Evolutionary conservation across 768 basidiomycete genomes (phyloP).

Genomic region (Kwoniella europaea): DNA sequence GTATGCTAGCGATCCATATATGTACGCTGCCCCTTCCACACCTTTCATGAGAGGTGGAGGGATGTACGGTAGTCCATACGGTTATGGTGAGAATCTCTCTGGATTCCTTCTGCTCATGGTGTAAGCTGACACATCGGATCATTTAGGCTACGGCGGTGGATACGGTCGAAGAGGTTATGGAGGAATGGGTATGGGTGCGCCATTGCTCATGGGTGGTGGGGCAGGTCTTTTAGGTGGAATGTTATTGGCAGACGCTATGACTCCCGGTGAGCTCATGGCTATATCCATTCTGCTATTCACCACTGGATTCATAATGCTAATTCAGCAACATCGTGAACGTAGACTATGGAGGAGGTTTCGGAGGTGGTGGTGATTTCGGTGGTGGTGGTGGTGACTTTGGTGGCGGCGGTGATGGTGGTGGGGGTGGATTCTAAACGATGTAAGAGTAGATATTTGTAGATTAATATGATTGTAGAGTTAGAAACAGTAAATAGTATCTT

Average conservation of each 20-base stretch:
- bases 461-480: not conserved
- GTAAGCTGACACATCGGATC: not conserved
- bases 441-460: no score
- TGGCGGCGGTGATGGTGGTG: constrained; percentile 15
- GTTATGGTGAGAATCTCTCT: constrained; percentile 42
- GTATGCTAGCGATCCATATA: constrained; percentile 44
- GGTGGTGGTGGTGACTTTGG: constrained; percentile 18
- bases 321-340: not conserved
- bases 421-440: constrained; percentile 8
- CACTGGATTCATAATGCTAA: not conserved
- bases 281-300: not conserved
- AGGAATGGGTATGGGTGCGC: constrained; percentile 26
- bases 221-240: constrained; percentile 37
- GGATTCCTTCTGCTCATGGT: not conserved
- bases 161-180: constrained; percentile 34
- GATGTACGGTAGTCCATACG: constrained; percentile 36
- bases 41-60: constrained; percentile 36
- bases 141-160: constrained; percentile 33
- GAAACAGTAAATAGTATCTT: not conserved
- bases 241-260: constrained; percentile 23
- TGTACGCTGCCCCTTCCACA: constrained; percentile 39
- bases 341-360: constrained; percentile 30
- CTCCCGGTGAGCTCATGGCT: constrained; percentile 7
- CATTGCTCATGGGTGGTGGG: constrained; percentile 25
- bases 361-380: constrained; percentile 31